phyloP scores from a whole-genome alignment of 305 asterid genomes.

The Ilex paraguariensis region DNA sequence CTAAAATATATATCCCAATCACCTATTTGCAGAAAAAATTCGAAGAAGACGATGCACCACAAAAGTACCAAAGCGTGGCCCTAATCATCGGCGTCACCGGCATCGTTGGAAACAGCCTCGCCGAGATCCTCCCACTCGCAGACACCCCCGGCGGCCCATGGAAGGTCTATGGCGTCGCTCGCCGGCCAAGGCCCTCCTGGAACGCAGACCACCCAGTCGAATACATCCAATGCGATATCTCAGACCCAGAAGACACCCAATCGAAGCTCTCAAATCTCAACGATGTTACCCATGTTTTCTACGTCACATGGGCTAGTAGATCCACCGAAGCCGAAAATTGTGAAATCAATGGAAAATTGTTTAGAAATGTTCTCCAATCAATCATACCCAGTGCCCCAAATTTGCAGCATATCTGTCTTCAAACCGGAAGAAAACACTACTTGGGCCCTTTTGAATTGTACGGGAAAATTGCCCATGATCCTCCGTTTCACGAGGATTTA shows the following conservation, averaged over 20 bases:
- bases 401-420: slow-evolving; percentile 51
- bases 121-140: slow-evolving; percentile 55
- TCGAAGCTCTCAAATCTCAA: too few species aligned
- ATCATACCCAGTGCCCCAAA: slow-evolving; percentile 40
- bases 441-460: slow-evolving; percentile 28
- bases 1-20: too few species aligned
- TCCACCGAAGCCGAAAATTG: slow-evolving; percentile 47
- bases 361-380: slow-evolving; percentile 38
- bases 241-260: too few species aligned
- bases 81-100: slow-evolving; percentile 65
- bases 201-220: slow-evolving; percentile 44
- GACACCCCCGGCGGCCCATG: slow-evolving; percentile 82
- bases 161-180: slow-evolving; percentile 67
- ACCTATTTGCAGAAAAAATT: slow-evolving; percentile 37
- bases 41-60: slow-evolving; percentile 25
- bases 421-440: slow-evolving; percentile 58
- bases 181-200: slow-evolving; percentile 62
- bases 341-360: slow-evolving; percentile 42
- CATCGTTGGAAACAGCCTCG: slow-evolving; percentile 65
- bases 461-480: slow-evolving; percentile 31
- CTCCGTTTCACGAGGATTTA: slow-evolving; percentile 48
- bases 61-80: slow-evolving; percentile 39
- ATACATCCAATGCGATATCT: too few species aligned
- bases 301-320: too few species aligned
- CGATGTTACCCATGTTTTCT: too few species aligned